Percentiles rank a stretch among this genome's conserved stretches.
Conservation (phyloP, 2,329 filamentous ascomycete genomes). For the Fusarium hainanense region DNA sequence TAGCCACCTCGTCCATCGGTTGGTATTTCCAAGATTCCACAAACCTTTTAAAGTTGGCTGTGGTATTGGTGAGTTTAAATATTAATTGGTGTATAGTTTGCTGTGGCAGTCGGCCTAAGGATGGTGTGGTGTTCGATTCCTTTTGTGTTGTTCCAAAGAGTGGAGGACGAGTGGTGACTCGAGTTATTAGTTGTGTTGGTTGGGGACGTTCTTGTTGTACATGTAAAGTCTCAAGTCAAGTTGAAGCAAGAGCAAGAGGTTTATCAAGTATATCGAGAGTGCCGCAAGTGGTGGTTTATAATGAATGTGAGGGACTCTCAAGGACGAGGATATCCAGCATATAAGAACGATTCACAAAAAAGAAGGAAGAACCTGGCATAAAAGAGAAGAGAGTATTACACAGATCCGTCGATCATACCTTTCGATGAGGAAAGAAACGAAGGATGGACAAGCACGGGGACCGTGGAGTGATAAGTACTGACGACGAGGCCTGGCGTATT, state of each 20-base stretch:
- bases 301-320: conserved; percentile 58
- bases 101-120: conserved; percentile 43
- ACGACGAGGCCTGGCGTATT: conserved; percentile 52
- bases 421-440: conserved; percentile 49
- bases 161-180: conserved; percentile 57
- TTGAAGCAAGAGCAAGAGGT: conserved; percentile 34
- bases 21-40: conserved; percentile 39
- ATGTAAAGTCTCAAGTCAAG: conserved; percentile 43
- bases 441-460: conserved; percentile 57
- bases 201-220: conserved; percentile 48
- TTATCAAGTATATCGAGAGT: conserved; percentile 41
- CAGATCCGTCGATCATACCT: conserved; percentile 61
- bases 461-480: conserved; percentile 61
- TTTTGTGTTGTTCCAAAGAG: conserved; percentile 49
- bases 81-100: conserved; percentile 46
- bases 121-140: conserved; percentile 44
- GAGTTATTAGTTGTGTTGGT: conserved; percentile 44
- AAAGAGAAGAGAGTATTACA: conserved; percentile 59
- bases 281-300: conserved; percentile 42
- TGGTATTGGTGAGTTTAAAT: conserved; percentile 39
- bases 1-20: conserved; percentile 24
- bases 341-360: conserved; percentile 59
- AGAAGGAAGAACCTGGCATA: conserved; percentile 62
- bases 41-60: conserved; percentile 38
- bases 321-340: conserved; percentile 56